These are phyloP conservation scores for Myxozyma udenii DNA, from an alignment of 805 yeast species.

Conservation along the genomic window DNA sequence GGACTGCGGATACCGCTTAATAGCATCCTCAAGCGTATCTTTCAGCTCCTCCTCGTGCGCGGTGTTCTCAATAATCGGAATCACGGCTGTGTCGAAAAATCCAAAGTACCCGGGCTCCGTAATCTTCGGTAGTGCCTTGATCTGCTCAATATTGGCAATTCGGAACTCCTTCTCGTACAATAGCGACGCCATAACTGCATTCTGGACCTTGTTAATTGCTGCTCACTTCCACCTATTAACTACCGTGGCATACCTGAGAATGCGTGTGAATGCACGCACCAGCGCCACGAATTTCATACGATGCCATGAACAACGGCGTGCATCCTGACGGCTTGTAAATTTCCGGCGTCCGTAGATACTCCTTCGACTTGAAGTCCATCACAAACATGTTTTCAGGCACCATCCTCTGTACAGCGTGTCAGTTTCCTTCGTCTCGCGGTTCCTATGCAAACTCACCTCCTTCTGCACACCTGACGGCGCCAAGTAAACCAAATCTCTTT, in stretches of 20 bases:
- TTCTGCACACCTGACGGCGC: conserved; percentile 98
- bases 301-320: conserved; percentile 79
- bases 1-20: conserved; percentile 67
- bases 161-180: conserved; percentile 67
- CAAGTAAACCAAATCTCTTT: conserved; percentile 56
- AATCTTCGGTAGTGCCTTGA: conserved; percentile 75
- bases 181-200: conserved; percentile 77
- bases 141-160: conserved; percentile 82
- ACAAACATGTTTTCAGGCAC: conserved; percentile 78
- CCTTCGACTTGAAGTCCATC: conserved; percentile 52
- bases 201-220: not conserved
- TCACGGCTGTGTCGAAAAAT: conserved; percentile 68
- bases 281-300: conserved; percentile 64
- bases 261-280: conserved; percentile 96
- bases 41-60: conserved; percentile 84
- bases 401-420: conserved; percentile 48
- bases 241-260: conserved; percentile 55
- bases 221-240: not conserved
- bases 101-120: conserved; percentile 65
- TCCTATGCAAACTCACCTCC: conserved; percentile 45
- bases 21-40: conserved; percentile 60
- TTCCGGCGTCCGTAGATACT: conserved; percentile 59
- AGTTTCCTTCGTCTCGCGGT: not conserved
- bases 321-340: conserved; percentile 86
- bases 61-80: conserved; percentile 89